Evolutionary conservation across 2,329 filamentous ascomycete genomes (phyloP), one percentile per base, ranked within the genome.

Genomic region (Monosporascus sp.): DNA sequence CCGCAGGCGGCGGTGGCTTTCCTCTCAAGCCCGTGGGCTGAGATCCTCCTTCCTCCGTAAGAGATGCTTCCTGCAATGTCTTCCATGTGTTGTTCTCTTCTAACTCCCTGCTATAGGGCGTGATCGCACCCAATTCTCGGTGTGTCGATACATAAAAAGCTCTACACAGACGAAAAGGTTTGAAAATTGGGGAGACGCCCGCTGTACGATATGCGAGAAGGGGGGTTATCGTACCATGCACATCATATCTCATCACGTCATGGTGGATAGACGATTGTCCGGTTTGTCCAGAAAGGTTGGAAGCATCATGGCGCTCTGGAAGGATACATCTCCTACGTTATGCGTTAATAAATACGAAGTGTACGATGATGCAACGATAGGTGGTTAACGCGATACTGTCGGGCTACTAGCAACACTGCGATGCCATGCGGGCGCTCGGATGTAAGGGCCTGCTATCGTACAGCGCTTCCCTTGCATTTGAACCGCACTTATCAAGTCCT

Each of bases 11-110:
- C 84, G 44, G 79, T 88, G 51, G 79, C 84, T 38, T 84, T 89
- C 70, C 77, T 89, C 61, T 78, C 83, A 54, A 88, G 84, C 73
- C 81, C 82, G 52, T 85, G 83, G 76, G 81, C 82, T 70, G 86
- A 88, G 67, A 74, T 82, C 64, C 78, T 89, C 54, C 77, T 88
- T 59, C 85, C 86, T 69, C 82, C 83, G 81, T 84, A 72, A 72
- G 78, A 57, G 11, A 27, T 7, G 26, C 22, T 17, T 46, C 8
- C 43, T 9, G 22, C 14, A 5, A 14, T 11, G 17, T 41, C 38
- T 19, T 20, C 19, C 38, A 1, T 20, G 6, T 19, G 2, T 20
- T 19, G 2, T 20, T 41, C 9, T 34, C 11, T 14, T 34, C 31
- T 34, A 34, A 34, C 9, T 2, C 9, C 31, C 31, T 34, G 31